Conservation (phyloP, 2,329 filamentous ascomycete species). For the Periconia sp. region DNA sequence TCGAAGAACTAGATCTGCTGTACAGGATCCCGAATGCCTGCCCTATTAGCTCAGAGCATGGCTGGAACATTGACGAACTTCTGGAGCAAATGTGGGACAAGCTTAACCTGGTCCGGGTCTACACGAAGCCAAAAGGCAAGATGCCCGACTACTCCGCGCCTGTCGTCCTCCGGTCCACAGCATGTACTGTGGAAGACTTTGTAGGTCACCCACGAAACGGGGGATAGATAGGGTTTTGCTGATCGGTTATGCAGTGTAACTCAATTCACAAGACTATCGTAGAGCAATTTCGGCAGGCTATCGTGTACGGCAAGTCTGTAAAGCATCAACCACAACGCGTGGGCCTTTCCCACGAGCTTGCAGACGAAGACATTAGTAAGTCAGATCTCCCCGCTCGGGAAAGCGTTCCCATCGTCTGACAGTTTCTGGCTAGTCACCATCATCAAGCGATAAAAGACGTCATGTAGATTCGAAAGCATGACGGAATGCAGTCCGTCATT, state of each 20-base stretch:
- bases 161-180: conserved; percentile 80
- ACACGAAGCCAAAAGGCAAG: conserved; percentile 97
- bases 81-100: conserved; percentile 99
- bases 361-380: conserved; percentile 95
- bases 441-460: conserved; percentile 42
- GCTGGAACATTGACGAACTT: conserved; percentile 97
- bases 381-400: conserved; percentile 12
- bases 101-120: conserved; percentile 85
- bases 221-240: conserved; percentile 29
- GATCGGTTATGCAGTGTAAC: conserved; percentile 70
- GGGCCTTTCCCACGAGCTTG: conserved; percentile 85
- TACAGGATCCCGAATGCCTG: conserved; percentile 97
- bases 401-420: conserved; percentile 23
- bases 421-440: conserved; percentile 41
- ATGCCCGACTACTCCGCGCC: conserved; percentile 89
- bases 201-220: conserved; percentile 59
- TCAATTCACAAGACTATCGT: conserved; percentile 94
- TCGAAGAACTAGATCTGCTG: conserved; percentile 93
- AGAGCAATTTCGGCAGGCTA: conserved; percentile 91
- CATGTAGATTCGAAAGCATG: conserved; percentile 19
- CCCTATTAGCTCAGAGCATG: conserved; percentile 91
- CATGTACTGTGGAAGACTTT: conserved; percentile 94
- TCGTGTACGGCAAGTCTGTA: conserved; percentile 96
- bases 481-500: conserved; percentile 19
- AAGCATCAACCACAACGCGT: conserved; percentile 98